Base-by-base conservation (phyloP, 2,329 filamentous ascomycete genomes). In the Pseudogymnoascus pannorum region DNA sequence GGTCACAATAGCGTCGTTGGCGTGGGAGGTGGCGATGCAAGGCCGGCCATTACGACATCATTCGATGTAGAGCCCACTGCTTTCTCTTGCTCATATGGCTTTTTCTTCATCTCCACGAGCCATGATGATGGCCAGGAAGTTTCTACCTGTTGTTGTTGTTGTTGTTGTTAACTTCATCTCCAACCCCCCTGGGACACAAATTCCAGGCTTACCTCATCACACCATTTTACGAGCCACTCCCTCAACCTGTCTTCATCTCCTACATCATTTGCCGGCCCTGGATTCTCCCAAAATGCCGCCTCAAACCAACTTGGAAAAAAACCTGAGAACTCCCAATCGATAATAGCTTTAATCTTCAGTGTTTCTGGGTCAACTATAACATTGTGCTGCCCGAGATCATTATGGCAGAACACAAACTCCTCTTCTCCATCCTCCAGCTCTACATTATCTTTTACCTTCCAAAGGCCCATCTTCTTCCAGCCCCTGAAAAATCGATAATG, bases 321-420 rank as follows among this genome's bases (percentile, higher is more conserved):
- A 20, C 72, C 74, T 9, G 70, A 70, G 63, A 73, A 74, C 61
- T 77, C 74, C 74, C 74, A 76, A 58, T 75, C 74, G 16, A 76
- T 68, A 35, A 75, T 73, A 7, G 70, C 73, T 1, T 58, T 63
- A 9, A 76, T 72, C 44, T 73, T 71, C 38, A 74, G 61, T 4
- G 70, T 71, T 1, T 69, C 58, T 14, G 69, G 70, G 60, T 70
- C 66, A 24, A 71, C 67, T 31, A 71, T 66, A 31, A 72, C 62
- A 62, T 72, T 72, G 9, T 66, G 48, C 58, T 64, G 61, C 6
- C 64, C 67, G 20, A 72, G 66, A 60, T 72, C 69, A 38, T 69
- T 68, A 60, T 72, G 69, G 60, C 68, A 70, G 62, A 70, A 71
- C 26, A 69, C 64, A 38, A 63, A 60, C 26, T 66, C 65, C 18